A percentile compares a stretch with the other conserved stretches of the same genome.
These are phyloP conservation scores for Pichia pseudocactophila DNA, from an alignment of 805 yeast genomes.

Conservation along the genomic window DNA sequence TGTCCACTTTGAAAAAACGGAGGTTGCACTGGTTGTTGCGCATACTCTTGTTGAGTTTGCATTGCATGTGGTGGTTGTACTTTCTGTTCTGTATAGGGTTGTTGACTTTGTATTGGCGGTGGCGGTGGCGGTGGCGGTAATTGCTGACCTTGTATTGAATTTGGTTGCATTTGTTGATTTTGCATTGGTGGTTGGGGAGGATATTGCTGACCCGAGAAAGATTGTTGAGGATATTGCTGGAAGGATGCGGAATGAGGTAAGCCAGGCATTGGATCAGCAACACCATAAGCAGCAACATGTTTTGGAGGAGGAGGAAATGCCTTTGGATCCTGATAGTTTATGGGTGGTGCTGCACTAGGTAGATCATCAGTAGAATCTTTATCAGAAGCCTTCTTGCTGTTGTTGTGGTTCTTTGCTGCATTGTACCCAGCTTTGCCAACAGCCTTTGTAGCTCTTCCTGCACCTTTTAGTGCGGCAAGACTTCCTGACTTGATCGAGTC, in stretches of 20 bases:
- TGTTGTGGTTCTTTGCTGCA: conserved; percentile 37
- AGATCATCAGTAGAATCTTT: conserved; percentile 1
- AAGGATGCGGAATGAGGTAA: background rate
- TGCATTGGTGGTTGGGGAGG: conserved; percentile 1
- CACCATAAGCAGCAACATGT: conserved; percentile 10
- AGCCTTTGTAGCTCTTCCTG: conserved; percentile 42
- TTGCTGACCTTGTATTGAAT: conserved; percentile 8
- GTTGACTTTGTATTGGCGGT: background rate
- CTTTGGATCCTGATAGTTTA: conserved; percentile 17
- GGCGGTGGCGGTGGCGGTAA: conserved; percentile 7
- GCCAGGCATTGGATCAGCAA: conserved; percentile 14
- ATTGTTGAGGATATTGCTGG: conserved; percentile 1
- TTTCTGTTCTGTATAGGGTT: too few relatives aligned
- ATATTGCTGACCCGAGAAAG: background rate
- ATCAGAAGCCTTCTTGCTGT: conserved; percentile 15
- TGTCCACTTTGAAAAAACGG: conserved; percentile 1
- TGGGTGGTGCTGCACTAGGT: conserved; percentile 11
- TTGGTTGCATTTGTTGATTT: conserved; percentile 4
- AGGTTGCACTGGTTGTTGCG: conserved; percentile 6
- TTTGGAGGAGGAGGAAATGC: conserved; percentile 16
- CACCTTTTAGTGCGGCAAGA: conserved; percentile 38
- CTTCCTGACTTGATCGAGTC: conserved; percentile 43
- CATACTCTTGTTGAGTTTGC: background rate
- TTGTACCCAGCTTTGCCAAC: conserved; percentile 37
- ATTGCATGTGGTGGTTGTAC: background rate